Conservation (phyloP, 208 protist genomes). For the Acanthamoeba castellanii region DNA sequence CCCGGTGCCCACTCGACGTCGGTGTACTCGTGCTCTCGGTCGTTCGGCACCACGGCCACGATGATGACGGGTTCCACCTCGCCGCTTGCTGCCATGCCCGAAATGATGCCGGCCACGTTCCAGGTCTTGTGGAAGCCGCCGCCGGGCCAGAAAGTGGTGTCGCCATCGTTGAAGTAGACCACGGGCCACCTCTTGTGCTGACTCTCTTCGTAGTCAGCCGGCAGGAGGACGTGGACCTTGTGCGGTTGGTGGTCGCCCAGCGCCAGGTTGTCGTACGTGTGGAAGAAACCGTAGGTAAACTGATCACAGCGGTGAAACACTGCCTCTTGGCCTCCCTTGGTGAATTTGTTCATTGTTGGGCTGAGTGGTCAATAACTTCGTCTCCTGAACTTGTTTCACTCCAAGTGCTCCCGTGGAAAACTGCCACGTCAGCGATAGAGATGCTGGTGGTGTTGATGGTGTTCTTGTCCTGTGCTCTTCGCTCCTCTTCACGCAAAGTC, state of each 20-base stretch:
- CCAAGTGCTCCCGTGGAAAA: no score
- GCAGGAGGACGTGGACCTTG: background rate
- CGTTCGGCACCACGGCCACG: constrained; percentile 11
- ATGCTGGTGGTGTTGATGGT: no score
- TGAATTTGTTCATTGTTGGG: background rate
- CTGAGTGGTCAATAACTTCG: no score
- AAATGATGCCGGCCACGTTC: background rate
- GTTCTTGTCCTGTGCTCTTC: no score
- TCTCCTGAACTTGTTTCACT: no score
- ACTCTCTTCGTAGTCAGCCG: background rate
- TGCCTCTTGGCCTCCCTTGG: background rate
- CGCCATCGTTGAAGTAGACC: constrained; percentile 16
- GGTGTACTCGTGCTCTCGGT: constrained; percentile 22
- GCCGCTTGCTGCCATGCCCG: background rate
- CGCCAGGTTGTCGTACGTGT: background rate
- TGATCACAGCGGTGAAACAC: background rate
- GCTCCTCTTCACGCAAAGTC: no score
- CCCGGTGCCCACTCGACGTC: constrained; percentile 14
- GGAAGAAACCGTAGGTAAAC: constrained; percentile 17
- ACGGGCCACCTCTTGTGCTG: background rate
- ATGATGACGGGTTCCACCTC: background rate
- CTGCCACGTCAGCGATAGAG: no score
- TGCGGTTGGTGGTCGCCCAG: background rate
- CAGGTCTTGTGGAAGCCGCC: constrained; percentile 34
- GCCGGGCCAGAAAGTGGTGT: background rate